Percentiles rank a stretch among this genome's conserved stretches.
phyloP scores from a whole-genome alignment of 148 eudicot genomes.

The Rhododendron molle region DNA sequence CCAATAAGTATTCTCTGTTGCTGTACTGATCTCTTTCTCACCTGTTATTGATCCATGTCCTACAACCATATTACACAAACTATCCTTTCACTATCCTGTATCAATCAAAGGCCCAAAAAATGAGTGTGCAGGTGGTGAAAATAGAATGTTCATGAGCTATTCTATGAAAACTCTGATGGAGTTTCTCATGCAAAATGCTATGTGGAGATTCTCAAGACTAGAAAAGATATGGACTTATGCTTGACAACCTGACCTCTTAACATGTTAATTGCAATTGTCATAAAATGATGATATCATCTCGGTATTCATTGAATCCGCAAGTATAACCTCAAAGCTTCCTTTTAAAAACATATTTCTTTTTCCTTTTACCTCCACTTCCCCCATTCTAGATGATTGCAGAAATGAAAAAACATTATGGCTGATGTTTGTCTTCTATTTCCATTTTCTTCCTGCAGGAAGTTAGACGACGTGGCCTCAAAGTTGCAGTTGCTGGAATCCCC shows the following conservation, averaged over 20 bases:
- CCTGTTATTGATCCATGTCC: neutral
- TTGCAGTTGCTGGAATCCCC: conserved; percentile 85
- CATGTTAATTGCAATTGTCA: neutral
- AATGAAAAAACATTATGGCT: neutral
- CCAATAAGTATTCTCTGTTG: neutral
- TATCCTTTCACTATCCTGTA: neutral
- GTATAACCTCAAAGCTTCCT: neutral
- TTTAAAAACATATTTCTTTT: neutral
- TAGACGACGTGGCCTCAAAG: conserved; percentile 74
- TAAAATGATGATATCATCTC: neutral
- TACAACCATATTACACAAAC: neutral
- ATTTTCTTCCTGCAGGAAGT: conserved; percentile 56
- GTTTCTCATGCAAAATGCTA: neutral
- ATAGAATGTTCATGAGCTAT: neutral
- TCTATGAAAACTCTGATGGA: neutral
- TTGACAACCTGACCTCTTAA: neutral
- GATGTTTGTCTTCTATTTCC: neutral
- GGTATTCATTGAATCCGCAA: neutral
- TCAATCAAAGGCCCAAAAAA: neutral
- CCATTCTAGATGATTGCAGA: neutral
- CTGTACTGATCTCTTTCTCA: neutral
- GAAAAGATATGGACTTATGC: neutral
- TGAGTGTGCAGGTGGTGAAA: neutral
- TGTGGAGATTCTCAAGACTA: neutral
- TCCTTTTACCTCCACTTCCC: neutral